phyloP scores from a whole-genome alignment of 2,329 filamentous ascomycete species.

The Sarocladiaceae sp. region DNA sequence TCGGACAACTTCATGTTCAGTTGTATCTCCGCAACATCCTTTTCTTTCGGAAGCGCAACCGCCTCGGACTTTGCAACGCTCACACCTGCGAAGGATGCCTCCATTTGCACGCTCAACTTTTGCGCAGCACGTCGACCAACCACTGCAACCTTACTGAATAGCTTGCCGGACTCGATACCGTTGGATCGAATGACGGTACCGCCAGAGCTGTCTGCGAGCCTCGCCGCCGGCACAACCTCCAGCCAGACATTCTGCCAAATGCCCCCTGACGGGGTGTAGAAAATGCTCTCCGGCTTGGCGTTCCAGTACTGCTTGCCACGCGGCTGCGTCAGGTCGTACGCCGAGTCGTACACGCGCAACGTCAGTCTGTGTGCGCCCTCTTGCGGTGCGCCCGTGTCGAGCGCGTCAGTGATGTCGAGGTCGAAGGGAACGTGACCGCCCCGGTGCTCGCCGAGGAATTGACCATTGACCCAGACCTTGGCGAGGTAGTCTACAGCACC shows the following conservation, averaged over 20 bases:
- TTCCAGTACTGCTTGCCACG: constrained; percentile 64
- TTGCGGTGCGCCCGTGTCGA: constrained; percentile 18
- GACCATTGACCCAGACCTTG: constrained; percentile 49
- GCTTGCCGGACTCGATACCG: constrained; percentile 42
- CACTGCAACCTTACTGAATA: constrained; percentile 45
- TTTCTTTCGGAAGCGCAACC: constrained; percentile 40
- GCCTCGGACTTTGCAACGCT: constrained; percentile 36
- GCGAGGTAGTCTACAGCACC: constrained; percentile 58
- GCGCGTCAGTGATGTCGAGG: constrained; percentile 49
- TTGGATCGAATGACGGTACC: constrained; percentile 53
- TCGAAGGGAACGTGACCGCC: constrained; percentile 55
- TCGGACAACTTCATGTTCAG: constrained; percentile 41
- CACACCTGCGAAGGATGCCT: constrained; percentile 43
- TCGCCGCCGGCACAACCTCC: constrained; percentile 45
- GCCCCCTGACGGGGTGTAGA: constrained; percentile 51
- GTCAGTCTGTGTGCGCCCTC: constrained; percentile 36
- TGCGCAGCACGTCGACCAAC: constrained; percentile 41
- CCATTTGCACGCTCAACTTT: constrained; percentile 44
- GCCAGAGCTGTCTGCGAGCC: constrained; percentile 48
- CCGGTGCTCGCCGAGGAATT: constrained; percentile 45
- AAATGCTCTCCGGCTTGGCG: constrained; percentile 53
- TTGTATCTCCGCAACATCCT: constrained; percentile 39
- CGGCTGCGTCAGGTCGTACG: constrained; percentile 57
- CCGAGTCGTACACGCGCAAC: constrained; percentile 56
- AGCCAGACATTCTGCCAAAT: constrained; percentile 54